These are phyloP conservation scores for Cladosporium sp. DNA, from an alignment of 2,329 filamentous ascomycete species.

Conservation along the genomic window DNA sequence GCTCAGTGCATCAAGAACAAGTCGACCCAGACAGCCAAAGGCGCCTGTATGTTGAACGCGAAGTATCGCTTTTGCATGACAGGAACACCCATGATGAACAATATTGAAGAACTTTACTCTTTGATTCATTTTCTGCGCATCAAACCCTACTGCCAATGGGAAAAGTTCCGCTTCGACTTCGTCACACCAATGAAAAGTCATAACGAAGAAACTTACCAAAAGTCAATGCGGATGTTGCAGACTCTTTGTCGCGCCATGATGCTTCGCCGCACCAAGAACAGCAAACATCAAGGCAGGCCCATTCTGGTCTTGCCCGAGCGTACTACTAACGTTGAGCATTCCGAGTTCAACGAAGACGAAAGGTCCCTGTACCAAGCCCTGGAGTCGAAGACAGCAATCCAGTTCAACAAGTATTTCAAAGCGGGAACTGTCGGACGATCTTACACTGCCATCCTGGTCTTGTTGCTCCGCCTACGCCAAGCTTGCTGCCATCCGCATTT, in stretches of 20 bases:
- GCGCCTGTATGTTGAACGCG: constrained; percentile 54
- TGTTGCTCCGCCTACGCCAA: constrained; percentile 75
- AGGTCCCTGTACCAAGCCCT: constrained; percentile 59
- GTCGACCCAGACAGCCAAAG: constrained; percentile 56
- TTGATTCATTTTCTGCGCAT: constrained; percentile 73
- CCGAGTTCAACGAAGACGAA: constrained; percentile 64
- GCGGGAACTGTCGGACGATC: constrained; percentile 63
- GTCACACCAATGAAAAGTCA: constrained; percentile 47
- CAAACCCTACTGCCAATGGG: constrained; percentile 63
- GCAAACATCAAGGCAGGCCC: constrained; percentile 71
- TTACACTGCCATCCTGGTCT: constrained; percentile 75
- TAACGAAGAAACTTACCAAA: constrained; percentile 24
- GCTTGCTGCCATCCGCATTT: constrained; percentile 73
- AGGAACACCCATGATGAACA: constrained; percentile 87
- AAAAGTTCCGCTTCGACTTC: constrained; percentile 58
- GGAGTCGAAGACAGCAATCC: constrained; percentile 60
- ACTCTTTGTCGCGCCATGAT: constrained; percentile 74
- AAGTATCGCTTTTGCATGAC: constrained; percentile 69
- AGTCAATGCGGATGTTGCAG: constrained; percentile 68
- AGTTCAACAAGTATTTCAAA: constrained; percentile 73
- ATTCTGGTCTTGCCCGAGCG: constrained; percentile 65
- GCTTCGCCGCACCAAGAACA: constrained; percentile 75
- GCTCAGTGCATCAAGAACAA: constrained; percentile 78
- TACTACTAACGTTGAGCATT: constrained; percentile 56
- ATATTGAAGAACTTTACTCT: constrained; percentile 70